Base-by-base conservation (phyloP, 768 basidiomycete genomes). In the Suillus variegatus region DNA sequence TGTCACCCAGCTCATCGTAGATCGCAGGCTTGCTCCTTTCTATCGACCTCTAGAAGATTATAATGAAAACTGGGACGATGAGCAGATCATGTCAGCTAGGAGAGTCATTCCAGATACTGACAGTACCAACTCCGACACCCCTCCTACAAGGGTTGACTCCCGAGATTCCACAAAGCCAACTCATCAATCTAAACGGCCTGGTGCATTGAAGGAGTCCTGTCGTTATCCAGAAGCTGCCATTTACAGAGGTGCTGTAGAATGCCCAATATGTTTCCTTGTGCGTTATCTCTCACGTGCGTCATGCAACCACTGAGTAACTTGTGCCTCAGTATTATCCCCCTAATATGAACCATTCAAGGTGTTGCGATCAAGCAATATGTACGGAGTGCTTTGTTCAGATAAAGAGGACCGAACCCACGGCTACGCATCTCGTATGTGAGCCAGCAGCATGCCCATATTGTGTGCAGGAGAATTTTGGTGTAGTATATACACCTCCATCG, bases 361-460 rank as follows among this genome's bases (percentile, higher is more conserved):
- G 97, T 76, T 99, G 97, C 76, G 96, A 97, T 82, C 97, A 99
- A 71, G 91, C 93, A 25, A 97, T 99, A 67, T 99, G 97, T 76
- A 98, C 97, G 44, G 97, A 99, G 79, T 99, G 97, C 75, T 99
- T 99, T 73, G 95, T 98, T 25, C 97, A 98, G 80, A 99, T 99
- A 80, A 99, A 98, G 82, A 91, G 97, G 63, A 88, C 86, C 43
- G 97, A 99, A 68, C 95, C 97, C 7, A 97, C 95, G 0, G 84
- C 94, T 8, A 98, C 95, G 0, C 96, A 99, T 78, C 83, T 98
- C 66, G 94, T 95, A 61, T 97, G 95, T 10, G 97, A 99, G 72
- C 95, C 95, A 2, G 95, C 97, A 16, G 93, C 94, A 3, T 99
- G 97, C 75, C 97, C 97, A 7, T 99, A 93, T 75, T 99, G 97